Evolutionary conservation across 2,329 filamentous ascomycete genomes (phyloP), one percentile per base, ranked within the genome.

Genomic region (Sporothrix humicola): DNA sequence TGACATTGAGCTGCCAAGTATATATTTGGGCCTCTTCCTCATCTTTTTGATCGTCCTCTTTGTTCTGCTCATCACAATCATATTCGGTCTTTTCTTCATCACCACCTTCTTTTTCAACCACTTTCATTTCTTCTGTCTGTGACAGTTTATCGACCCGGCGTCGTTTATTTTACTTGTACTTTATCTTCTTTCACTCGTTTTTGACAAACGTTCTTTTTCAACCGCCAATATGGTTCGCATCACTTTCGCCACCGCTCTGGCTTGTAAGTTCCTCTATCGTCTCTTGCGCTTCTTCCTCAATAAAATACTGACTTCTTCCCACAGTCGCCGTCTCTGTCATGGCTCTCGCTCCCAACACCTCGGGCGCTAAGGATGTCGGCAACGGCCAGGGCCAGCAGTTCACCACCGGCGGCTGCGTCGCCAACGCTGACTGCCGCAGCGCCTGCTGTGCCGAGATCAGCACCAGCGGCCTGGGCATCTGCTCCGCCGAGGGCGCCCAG

Each of bases 381-480:
- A 73, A 74, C 66, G 80, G 79, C 44, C 74, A 79, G 44, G 78
- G 74, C 54, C 46, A 73, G 48, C 80, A 81, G 77, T 81, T 81
- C 76, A 81, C 78, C 77, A 81, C 80, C 10, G 79, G 80, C 68
- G 80, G 80, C n/a, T 81, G 80, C 48, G 79, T 80, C 69, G 76
- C 73, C 75, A 73, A 79, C 69, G 78, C 79, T 48, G 79, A 81
- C 75, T 81, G 80, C 77, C 66, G 71, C 68, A 77, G 76, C 15
- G 76, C 76, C 10, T 78, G 74, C 63, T 81, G 79, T 76, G 73
- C 73, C 31, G 79, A 79, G 73, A 77, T 79, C 75, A 76, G 76
- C 72, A 74, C 74, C 75, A 73, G 71, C 37, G 77, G 77, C 20
- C 72, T 77, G 44, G 80, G 80, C 68, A 78, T 81, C 74, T 81